Evolutionary conservation across 176 grass and related monocot species (phyloP).

Genomic region (Oryza rufipogon): DNA sequence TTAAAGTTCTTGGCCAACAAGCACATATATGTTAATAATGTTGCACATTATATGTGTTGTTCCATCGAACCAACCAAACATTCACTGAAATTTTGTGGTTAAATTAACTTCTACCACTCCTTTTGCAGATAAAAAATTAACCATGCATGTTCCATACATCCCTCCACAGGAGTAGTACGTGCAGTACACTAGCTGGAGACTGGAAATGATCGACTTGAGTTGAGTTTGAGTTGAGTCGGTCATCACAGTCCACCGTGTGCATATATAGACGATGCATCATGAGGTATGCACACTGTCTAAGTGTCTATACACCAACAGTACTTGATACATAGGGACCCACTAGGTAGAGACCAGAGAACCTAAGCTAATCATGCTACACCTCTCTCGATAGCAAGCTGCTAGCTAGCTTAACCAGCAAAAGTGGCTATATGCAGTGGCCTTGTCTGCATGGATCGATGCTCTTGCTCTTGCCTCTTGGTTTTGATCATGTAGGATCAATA

Average conservation of each 20-base stretch:
- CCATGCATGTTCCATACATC: neutral
- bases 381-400: neutral
- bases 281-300: constrained; percentile 14
- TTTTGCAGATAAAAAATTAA: neutral
- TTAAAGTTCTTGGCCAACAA: neutral
- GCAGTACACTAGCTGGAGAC: neutral
- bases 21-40: neutral
- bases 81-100: neutral
- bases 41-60: neutral
- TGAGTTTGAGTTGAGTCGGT: constrained; percentile 25
- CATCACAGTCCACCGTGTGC: neutral
- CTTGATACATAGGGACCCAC: constrained; percentile 19
- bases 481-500: constrained; percentile 31
- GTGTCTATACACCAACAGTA: constrained; percentile 10
- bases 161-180: neutral
- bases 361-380: constrained; percentile 36
- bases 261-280: constrained; percentile 24
- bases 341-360: constrained; percentile 43
- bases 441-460: constrained; percentile 18
- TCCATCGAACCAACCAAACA: neutral
- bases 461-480: neutral
- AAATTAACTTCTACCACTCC: neutral
- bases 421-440: constrained; percentile 16
- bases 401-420: constrained; percentile 48
- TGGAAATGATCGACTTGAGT: constrained; percentile 26